Conservation (phyloP, 148 eudicot genomes). For the Oxyria digyna region DNA sequence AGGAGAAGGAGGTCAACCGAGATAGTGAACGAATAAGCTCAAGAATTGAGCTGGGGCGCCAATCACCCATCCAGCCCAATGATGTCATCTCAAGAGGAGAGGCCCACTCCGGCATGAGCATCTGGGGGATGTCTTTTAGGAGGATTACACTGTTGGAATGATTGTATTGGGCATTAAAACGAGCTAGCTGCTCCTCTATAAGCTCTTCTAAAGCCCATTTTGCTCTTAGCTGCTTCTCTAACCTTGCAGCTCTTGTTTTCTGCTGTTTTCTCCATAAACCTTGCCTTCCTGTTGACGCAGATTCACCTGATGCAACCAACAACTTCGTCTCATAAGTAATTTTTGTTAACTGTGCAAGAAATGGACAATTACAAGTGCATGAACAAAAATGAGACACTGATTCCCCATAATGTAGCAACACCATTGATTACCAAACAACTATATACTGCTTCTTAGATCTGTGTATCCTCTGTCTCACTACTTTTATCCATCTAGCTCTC, state of each 20-base stretch:
- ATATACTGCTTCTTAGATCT: not conserved
- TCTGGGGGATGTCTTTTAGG: conserved; percentile 50
- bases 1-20: conserved; percentile 19
- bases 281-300: conserved; percentile 20
- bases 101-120: conserved; percentile 61
- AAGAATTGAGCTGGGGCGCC: conserved; percentile 78
- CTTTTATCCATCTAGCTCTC: not conserved
- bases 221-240: conserved; percentile 63
- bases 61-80: conserved; percentile 80
- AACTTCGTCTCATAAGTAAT: not conserved
- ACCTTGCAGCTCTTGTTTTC: conserved; percentile 47
- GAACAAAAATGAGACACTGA: not conserved
- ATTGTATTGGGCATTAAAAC: conserved; percentile 39
- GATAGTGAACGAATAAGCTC: conserved; percentile 45
- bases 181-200: conserved; percentile 58
- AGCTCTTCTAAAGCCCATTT: conserved; percentile 56
- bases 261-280: conserved; percentile 59
- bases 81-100: conserved; percentile 57
- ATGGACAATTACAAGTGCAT: not conserved
- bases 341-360: not conserved
- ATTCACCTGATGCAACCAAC: conserved; percentile 26
- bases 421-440: not conserved
- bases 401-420: not conserved
- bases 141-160: conserved; percentile 36
- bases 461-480: not conserved